Evolutionary conservation across 768 basidiomycete genomes (phyloP), one percentile per base, ranked within the genome.

Genomic region (Suillus subluteus): DNA sequence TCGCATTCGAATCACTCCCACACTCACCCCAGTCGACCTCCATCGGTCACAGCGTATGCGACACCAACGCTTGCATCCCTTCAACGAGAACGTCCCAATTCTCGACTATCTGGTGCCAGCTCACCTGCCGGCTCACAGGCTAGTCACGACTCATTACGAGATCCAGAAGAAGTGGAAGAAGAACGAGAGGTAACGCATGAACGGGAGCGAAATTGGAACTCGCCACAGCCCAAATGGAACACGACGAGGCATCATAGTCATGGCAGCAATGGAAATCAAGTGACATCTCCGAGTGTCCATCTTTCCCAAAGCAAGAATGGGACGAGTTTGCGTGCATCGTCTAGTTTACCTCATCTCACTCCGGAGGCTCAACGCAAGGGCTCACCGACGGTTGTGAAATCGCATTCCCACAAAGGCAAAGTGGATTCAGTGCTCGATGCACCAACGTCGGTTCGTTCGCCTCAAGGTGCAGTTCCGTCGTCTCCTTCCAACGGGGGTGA

Each of bases 201-300:
- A 69, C 82, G 88, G 58, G 89, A 91, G 75, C 81, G 87, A 58
- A 91, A 91, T 70, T 91, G 89, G 90, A 88, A 89, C 73, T 84
- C 88, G 9, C 87, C 86, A n/a, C 84, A 81, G 44, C 88, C 87
- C 8, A 82, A 80, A 62, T 89, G 88, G 88, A 73, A 77, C 23
- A 68, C 70, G 26, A 63, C 73, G 35, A 73, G 68, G 64, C 66
- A 63, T 58, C 67, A 65, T 52, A 63, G 69, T 43, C 63, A 48
- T 5, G 67, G n/a, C 16, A 68, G 64, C 41, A 56, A 44, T 37
- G 64, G 64, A 35, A 65, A 62, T 44, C 67, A 64, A 21, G 48
- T 30, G 37, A 52, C 41, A 38, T 71, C 74, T 8, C 68, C 76
- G 15, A 58, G 72, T 15, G 0, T 65, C 43, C 64, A 70, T 61